Percentiles rank a stretch among this genome's conserved stretches.
Conservation (phyloP, 495 filamentous ascomycete genomes). For the Penicillium samsonianum region DNA sequence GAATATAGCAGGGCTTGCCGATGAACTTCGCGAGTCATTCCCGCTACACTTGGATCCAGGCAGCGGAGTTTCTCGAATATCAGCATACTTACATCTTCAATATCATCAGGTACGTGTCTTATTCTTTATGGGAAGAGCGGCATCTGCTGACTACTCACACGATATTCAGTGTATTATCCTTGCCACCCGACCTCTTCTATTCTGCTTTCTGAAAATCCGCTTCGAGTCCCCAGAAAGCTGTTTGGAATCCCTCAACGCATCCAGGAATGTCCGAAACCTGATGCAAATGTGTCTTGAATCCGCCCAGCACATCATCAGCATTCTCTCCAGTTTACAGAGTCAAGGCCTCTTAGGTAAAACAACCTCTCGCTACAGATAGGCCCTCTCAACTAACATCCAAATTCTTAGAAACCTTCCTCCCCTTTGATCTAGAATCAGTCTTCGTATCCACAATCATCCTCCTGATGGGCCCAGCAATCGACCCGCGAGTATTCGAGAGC, state of each 20-base stretch:
- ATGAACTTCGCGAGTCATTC: constrained; percentile 38
- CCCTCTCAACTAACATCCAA: background rate
- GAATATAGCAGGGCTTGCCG: constrained; percentile 39
- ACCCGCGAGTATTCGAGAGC: constrained; percentile 29
- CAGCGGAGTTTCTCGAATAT: constrained; percentile 41
- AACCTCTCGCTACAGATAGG: no score
- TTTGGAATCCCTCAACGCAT: constrained; percentile 31
- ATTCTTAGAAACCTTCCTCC: constrained; percentile 45
- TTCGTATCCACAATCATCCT: constrained; percentile 44
- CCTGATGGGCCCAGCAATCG: constrained; percentile 36
- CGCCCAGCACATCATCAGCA: constrained; percentile 42
- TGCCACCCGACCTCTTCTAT: constrained; percentile 43
- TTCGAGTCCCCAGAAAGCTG: constrained; percentile 32
- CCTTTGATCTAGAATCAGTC: constrained; percentile 47
- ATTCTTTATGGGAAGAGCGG: background rate
- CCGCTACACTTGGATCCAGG: constrained; percentile 35
- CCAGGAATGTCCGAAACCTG: constrained; percentile 34
- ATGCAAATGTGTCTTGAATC: constrained; percentile 47
- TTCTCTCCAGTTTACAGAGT: constrained; percentile 37
- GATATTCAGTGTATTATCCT: constrained; percentile 39
- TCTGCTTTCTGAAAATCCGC: constrained; percentile 40
- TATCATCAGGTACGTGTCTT: constrained; percentile 41
- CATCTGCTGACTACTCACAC: background rate
- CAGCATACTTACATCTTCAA: constrained; percentile 46
- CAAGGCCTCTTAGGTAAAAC: constrained; percentile 44